phyloP scores from a whole-genome alignment of 2,329 filamentous ascomycete species.

The Zymoseptoria tritici region DNA sequence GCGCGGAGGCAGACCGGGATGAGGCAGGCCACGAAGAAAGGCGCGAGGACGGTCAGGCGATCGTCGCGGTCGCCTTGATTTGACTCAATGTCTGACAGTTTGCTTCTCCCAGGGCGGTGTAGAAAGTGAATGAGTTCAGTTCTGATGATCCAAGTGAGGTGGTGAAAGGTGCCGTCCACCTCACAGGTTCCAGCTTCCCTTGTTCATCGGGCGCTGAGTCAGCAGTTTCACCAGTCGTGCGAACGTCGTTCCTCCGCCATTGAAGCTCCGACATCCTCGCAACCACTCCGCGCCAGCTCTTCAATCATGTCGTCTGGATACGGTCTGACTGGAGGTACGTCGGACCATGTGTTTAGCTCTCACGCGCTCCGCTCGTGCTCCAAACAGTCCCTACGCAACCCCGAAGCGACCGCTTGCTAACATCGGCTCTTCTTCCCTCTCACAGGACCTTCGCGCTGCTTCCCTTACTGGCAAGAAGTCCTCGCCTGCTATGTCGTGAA shows the following conservation, averaged over 20 bases:
- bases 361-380: neutral
- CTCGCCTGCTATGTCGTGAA: constrained; percentile 98
- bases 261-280: neutral
- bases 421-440: constrained; percentile 5
- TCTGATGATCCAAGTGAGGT: too few relatives aligned
- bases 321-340: constrained; percentile 70
- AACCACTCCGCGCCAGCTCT: neutral
- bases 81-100: too few relatives aligned
- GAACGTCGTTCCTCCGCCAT: neutral
- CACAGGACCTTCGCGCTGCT: constrained; percentile 71
- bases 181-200: too few relatives aligned
- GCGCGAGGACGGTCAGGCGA: too few relatives aligned
- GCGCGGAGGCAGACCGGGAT: too few relatives aligned
- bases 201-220: too few relatives aligned
- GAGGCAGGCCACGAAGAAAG: too few relatives aligned
- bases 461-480: constrained; percentile 99
- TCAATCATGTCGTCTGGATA: constrained; percentile 70
- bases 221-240: too few relatives aligned
- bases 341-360: neutral
- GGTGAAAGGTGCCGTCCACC: too few relatives aligned
- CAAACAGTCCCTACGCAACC: neutral
- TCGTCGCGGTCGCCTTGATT: too few relatives aligned
- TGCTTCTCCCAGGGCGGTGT: too few relatives aligned
- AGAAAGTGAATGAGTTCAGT: too few relatives aligned
- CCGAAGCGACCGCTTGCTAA: neutral